These are phyloP conservation scores for Crataegus laevigata DNA, from an alignment of 306 rosid genomes.

Conservation along the genomic window DNA sequence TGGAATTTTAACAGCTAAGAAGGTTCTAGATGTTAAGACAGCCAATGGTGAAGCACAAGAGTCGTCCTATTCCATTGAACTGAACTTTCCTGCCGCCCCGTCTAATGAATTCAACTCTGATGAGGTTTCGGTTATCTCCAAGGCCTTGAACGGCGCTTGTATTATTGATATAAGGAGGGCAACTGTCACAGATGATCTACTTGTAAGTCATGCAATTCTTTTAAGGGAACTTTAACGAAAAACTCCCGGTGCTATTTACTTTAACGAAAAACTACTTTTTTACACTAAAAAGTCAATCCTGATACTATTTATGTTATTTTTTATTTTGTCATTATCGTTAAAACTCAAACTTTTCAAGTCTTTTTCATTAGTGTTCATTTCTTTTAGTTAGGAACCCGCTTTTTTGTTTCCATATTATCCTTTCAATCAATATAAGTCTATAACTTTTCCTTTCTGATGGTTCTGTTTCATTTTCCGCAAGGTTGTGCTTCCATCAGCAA, in stretches of 20 bases:
- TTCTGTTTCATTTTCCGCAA: conserved; percentile 4
- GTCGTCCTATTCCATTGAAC: conserved; percentile 31
- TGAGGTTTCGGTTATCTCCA: conserved; percentile 32
- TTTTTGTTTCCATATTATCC: neutral
- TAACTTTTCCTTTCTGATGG: neutral
- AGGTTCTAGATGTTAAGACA: conserved; percentile 7
- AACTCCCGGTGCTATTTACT: too few relatives aligned
- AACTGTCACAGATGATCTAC: conserved; percentile 19
- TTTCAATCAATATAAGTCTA: neutral
- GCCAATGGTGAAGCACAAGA: conserved; percentile 15
- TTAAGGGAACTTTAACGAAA: too few relatives aligned
- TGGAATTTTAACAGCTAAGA: conserved; percentile 50
- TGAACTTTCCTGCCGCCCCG: conserved; percentile 43
- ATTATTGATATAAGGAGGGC: conserved; percentile 35
- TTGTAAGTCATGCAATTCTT: conserved; percentile 35
- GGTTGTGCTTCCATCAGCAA: conserved; percentile 51
- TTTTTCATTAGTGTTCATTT: too few relatives aligned
- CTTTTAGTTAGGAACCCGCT: neutral
- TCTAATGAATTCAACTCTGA: conserved; percentile 20
- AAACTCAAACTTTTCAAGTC: too few relatives aligned
- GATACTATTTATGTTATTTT: too few relatives aligned
- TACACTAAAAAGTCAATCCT: too few relatives aligned
- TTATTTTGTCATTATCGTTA: too few relatives aligned
- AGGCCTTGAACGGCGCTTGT: conserved; percentile 42
- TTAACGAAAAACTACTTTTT: too few relatives aligned